Conservation (phyloP, 1,284 basidiomycete species). For the Agaricales sp. region DNA sequence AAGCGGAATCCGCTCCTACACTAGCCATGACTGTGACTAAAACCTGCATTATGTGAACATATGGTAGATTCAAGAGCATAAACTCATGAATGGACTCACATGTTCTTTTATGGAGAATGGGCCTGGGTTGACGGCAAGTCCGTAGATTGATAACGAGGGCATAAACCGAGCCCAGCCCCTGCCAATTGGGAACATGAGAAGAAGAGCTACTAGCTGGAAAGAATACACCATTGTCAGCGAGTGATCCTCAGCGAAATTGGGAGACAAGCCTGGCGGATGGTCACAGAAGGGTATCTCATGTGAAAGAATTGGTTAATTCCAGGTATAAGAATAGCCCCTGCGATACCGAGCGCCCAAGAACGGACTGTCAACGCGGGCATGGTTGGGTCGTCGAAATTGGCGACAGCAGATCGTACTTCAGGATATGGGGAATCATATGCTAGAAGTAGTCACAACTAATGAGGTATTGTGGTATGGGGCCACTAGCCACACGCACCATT, state of each 20-base stretch:
- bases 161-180: slow-evolving; percentile 36
- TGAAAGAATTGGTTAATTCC: slow-evolving; percentile 51
- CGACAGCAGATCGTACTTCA: slow-evolving; percentile 35
- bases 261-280: slow-evolving; percentile 21
- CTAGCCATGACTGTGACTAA: slow-evolving; percentile 64
- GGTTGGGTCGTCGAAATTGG: slow-evolving; percentile 50
- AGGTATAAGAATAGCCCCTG: slow-evolving; percentile 37
- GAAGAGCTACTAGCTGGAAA: slow-evolving; percentile 44
- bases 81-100: slow-evolving; percentile 17
- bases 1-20: slow-evolving; percentile 45
- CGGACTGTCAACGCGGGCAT: slow-evolving; percentile 52
- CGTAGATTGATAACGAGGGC: slow-evolving; percentile 39
- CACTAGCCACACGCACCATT: too few species aligned
- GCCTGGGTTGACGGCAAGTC: slow-evolving; percentile 53
- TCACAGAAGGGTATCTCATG: slow-evolving; percentile 40
- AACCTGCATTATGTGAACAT: slow-evolving; percentile 19
- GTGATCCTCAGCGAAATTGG: slow-evolving; percentile 1
- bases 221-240: slow-evolving; percentile 7
- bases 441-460: too few species aligned
- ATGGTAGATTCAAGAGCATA: neutral
- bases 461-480: too few species aligned
- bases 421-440: neutral
- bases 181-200: slow-evolving; percentile 50
- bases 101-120: slow-evolving; percentile 75
- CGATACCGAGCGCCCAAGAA: slow-evolving; percentile 46